Evolutionary conservation across 768 basidiomycete genomes (phyloP), one percentile per base, ranked within the genome.

Genomic region (Lepiota subincarnata): DNA sequence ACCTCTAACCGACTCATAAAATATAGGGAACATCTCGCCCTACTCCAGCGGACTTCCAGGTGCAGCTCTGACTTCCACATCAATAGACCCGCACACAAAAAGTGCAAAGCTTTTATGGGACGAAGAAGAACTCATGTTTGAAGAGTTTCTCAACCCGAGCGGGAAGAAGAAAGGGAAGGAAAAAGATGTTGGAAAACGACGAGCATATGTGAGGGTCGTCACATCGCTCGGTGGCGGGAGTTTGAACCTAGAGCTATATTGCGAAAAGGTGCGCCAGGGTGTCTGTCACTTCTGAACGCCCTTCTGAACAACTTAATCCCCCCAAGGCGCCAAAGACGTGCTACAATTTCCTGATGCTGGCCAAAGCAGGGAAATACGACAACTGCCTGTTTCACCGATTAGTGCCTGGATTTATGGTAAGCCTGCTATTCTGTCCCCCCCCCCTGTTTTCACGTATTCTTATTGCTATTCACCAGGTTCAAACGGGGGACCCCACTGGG

Each of bases 51-150:
- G 96, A 20, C 76, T 89, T 39, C 83, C 93, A 2, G 93, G 96
- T 47, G 97, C 96, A 2, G 93, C 94, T 0, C 70, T 99, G 43
- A 99, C 97, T 0, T 94, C 92, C 2, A 98, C 97, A 0, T 87
- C 94, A 3, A 79, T 94, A 52, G 89, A 90, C 59, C 87, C 93
- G 11, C 81, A 84, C 53, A 70, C 72, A 16, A 70, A 74, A 19
- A 82, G 78, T 41, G 85, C 94, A 44, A 85, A 89, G 61, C 81
- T 97, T 3, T 73, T 98, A n/a, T 95, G 94, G 84, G 95, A 99
- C 67, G 97, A 98, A 72, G 97, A 99, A 70, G 96, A 98, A 66
- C 74, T 95, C 13, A 99, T 99, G 97, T 99, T 95, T 60, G 96
- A 98, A 68, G 89, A 90, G 31, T 85, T 99, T 59, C 77, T 85